Base-by-base conservation (phyloP, 345 rosid genomes). In the Aquilaria yunnanensis region DNA sequence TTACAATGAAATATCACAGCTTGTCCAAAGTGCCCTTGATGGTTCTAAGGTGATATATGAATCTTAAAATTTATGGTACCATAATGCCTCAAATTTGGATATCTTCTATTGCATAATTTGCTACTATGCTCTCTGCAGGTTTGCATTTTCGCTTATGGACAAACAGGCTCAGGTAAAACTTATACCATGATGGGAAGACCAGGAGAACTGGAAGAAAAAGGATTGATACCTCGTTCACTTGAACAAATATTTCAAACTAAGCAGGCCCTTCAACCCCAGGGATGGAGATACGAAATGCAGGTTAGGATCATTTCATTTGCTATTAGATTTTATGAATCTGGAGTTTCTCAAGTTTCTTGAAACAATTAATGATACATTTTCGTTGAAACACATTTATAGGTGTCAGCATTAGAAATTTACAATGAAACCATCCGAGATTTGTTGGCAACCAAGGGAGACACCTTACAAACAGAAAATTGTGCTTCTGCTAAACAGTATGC, bases 261-360 rank as follows among this genome's bases (percentile, higher is more conserved):
- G 72, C 93, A 85, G 60, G 73, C 87, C 74, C 97, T 90, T 74
- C 75, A 72, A 57, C 60, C 83, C 61, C 96, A 88, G 57, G 97
- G 97, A 43, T 90, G 97, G 97, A 88, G 80, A 69, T 90, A 88
- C 57, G 97, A 90, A 67, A 67, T 90, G 91, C 97, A 90, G 91
- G 97, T 80, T 45, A 54, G 37, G 53, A 57, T 8, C 46, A 14
- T 57, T 57, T 48, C 52, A 34, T 37, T 37, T 8, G 1, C 5
- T 37, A 37, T 8, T 8, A 37, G 43, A 4, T 8, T 8, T 37
- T 37, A 8, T 37, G 66, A 9, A 57, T 34, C 30, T 5, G 43
- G n/a, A 4, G 43, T 49, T 52, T 46, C 41, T 13, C 11, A 31
- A 12, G 41, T 34, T 34, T 49, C 47, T 70, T 37, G 43, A 37